phyloP scores from a whole-genome alignment of 805 yeast genomes.

The Candida glaebosa region DNA sequence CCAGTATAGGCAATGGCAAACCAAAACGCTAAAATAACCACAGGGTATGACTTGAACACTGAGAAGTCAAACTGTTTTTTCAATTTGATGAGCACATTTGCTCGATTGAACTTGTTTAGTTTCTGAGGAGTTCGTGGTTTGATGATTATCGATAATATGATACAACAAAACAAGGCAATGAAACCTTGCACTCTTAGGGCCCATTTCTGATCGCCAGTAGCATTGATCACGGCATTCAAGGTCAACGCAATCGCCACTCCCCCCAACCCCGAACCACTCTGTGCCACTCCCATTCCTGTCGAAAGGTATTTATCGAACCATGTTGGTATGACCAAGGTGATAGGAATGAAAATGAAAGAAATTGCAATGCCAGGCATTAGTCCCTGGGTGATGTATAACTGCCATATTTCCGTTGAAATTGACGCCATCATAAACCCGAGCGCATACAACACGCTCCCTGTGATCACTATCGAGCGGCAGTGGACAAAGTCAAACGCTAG shows the following conservation, averaged over 20 bases:
- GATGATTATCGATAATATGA: constrained; percentile 38
- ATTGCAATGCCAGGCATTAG: constrained; percentile 42
- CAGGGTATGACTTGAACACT: constrained; percentile 19
- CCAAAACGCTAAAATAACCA: constrained; percentile 24
- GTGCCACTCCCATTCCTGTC: constrained; percentile 43
- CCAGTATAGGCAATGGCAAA: constrained; percentile 29
- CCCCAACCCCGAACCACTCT: constrained; percentile 45
- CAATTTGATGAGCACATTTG: constrained; percentile 15
- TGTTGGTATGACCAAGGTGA: constrained; percentile 36
- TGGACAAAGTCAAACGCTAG: constrained; percentile 46
- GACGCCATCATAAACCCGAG: constrained; percentile 46
- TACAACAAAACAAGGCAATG: constrained; percentile 22
- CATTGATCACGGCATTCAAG: constrained; percentile 31
- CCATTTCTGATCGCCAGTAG: constrained; percentile 38
- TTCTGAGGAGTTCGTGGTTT: constrained; percentile 34
- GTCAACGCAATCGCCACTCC: constrained; percentile 44
- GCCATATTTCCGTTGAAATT: constrained; percentile 44
- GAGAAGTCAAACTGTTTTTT: constrained; percentile 28
- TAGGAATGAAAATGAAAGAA: constrained; percentile 37
- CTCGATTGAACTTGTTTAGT: constrained; percentile 8
- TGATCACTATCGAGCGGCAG: constrained; percentile 39
- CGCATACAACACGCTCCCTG: constrained; percentile 42
- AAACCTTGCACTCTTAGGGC: constrained; percentile 34
- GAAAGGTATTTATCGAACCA: constrained; percentile 44
- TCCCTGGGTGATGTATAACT: constrained; percentile 47